A percentile compares a stretch with the other conserved stretches of the same genome.
These are phyloP conservation scores for Astrothelium macrocarpum DNA, from an alignment of 495 filamentous ascomycete genomes.

Conservation along the genomic window DNA sequence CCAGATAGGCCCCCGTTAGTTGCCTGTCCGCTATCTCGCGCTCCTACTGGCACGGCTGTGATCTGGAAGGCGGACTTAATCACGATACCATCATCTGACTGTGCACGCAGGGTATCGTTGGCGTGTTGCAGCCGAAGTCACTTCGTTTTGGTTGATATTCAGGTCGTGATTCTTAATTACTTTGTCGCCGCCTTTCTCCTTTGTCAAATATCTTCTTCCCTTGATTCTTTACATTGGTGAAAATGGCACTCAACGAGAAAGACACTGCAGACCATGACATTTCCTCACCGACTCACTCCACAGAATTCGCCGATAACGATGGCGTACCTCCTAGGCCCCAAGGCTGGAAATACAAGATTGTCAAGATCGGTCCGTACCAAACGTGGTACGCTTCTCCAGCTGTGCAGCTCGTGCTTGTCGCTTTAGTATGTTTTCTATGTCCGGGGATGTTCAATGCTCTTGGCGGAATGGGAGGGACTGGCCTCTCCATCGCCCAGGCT, in stretches of 20 bases:
- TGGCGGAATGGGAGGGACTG: conserved; percentile 55
- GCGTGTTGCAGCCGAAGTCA: conserved; percentile 1
- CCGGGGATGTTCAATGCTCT: conserved; percentile 58
- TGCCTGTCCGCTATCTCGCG: neutral
- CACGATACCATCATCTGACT: neutral
- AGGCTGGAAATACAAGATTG: conserved; percentile 17
- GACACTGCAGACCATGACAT: conserved; percentile 5
- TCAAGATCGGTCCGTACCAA: conserved; percentile 11
- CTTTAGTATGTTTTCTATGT: conserved; percentile 26
- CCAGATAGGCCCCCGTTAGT: neutral
- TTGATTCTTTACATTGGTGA: neutral
- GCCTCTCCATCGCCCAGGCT: conserved; percentile 50
- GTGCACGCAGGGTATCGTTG: neutral
- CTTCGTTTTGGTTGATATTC: neutral
- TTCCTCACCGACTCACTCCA: conserved; percentile 9
- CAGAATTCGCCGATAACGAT: conserved; percentile 3
- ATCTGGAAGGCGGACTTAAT: neutral
- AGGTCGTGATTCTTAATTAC: neutral
- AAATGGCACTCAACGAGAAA: conserved; percentile 11
- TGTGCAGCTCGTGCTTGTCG: conserved; percentile 20
- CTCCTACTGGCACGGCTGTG: neutral
- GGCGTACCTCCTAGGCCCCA: neutral
- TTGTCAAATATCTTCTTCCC: neutral
- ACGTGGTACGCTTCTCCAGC: conserved; percentile 23
- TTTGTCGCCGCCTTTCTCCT: neutral